A percentile compares a stretch with the other conserved stretches of the same genome.
Evolutionary conservation across 805 yeast genomes (phyloP).

Genomic region (Zygosaccharomyces siamensis): DNA sequence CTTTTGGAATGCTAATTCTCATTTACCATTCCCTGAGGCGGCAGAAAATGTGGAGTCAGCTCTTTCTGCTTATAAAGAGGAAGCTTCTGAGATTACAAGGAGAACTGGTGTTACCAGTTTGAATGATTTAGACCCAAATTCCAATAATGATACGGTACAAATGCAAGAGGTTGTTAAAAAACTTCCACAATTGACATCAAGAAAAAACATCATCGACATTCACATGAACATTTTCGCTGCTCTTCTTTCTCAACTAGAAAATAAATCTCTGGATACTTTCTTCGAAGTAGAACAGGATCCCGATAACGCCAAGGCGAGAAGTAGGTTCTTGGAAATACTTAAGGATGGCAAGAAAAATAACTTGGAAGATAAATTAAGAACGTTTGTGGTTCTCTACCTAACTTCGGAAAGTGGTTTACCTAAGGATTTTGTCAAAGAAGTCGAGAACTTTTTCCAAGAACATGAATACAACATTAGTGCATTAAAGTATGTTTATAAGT

Average conservation of each 20-base stretch:
- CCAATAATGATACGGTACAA: conserved; percentile 53
- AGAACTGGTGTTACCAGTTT: conserved; percentile 66
- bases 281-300: conserved; percentile 89
- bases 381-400: conserved; percentile 75
- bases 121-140: conserved; percentile 61
- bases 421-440: conserved; percentile 50
- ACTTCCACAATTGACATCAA: conserved; percentile 84
- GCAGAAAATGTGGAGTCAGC: conserved; percentile 93
- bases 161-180: conserved; percentile 86
- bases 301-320: conserved; percentile 47
- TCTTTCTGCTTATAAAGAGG: conserved; percentile 72
- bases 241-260: conserved; percentile 74
- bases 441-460: conserved; percentile 54
- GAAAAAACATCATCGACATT: conserved; percentile 85
- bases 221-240: conserved; percentile 94
- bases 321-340: conserved; percentile 56
- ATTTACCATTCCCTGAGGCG: conserved; percentile 96
- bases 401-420: conserved; percentile 40
- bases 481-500: conserved; percentile 67
- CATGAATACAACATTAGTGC: conserved; percentile 61
- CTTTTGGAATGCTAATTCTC: conserved; percentile 83
- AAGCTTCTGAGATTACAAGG: conserved; percentile 79
- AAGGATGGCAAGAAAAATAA: conserved; percentile 50
- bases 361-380: conserved; percentile 79
- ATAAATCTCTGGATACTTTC: conserved; percentile 81